Evolutionary conservation across 306 rosid genomes (phyloP).

Genomic region (Sophora flavescens): DNA sequence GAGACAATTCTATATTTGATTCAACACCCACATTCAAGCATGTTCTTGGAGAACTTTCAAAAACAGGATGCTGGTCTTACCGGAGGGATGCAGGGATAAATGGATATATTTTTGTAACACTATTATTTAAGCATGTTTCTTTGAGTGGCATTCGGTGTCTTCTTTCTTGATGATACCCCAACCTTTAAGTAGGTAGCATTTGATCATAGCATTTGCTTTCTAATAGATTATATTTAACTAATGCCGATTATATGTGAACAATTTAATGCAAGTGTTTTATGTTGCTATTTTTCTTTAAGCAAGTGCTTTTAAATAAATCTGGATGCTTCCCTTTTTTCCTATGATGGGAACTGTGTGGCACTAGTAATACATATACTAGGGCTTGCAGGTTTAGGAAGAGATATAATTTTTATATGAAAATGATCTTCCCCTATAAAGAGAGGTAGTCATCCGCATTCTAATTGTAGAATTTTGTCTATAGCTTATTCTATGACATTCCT

Average conservation of each 20-base stretch:
- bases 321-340: constrained; percentile 10
- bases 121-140: neutral
- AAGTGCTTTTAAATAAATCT: constrained; percentile 23
- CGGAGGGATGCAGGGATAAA: neutral
- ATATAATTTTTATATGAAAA: constrained; percentile 64
- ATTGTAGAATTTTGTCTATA: neutral
- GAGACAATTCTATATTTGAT: constrained; percentile 26
- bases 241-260: constrained; percentile 3
- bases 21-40: constrained; percentile 13
- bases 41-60: neutral
- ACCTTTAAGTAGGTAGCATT: constrained; percentile 3
- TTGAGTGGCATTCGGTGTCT: neutral
- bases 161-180: constrained; percentile 5
- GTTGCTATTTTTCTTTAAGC: constrained; percentile 20
- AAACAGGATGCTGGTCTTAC: constrained; percentile 20
- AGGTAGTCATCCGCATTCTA: constrained; percentile 44
- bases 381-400: constrained; percentile 80
- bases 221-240: neutral
- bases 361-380: constrained; percentile 17
- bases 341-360: neutral
- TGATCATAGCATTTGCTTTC: constrained; percentile 33
- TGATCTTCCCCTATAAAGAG: constrained; percentile 57
- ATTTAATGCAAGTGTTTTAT: constrained; percentile 20
- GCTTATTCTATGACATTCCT: constrained; percentile 34
- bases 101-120: neutral